Percentiles rank a stretch among this genome's conserved stretches.
Conservation (phyloP, 768 basidiomycete genomes). For the Boletus rufocinnamomeus region DNA sequence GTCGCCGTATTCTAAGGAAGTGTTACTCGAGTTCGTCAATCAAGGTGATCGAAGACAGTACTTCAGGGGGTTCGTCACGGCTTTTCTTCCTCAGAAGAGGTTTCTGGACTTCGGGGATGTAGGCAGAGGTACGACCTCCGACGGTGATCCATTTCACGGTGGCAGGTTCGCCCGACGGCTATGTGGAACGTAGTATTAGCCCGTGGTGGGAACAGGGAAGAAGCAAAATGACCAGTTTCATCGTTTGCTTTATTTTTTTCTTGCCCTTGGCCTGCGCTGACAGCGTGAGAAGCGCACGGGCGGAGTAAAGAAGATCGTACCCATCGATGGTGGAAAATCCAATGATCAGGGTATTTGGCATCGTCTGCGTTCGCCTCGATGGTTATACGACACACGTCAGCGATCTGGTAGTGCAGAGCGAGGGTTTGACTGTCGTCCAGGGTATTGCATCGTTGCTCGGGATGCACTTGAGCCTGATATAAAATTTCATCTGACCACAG, state of each 20-base stretch:
- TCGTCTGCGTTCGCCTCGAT: conserved; percentile 73
- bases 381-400: conserved; percentile 57
- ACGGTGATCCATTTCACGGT: conserved; percentile 76
- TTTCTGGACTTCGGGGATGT: conserved; percentile 61
- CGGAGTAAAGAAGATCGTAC: conserved; percentile 32
- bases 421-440: conserved; percentile 51
- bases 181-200: conserved; percentile 7
- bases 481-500: conserved; percentile 60
- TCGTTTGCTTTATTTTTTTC: conserved; percentile 44
- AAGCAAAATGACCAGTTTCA: conserved; percentile 47
- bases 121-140: conserved; percentile 77
- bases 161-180: conserved; percentile 72
- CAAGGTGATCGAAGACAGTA: not conserved
- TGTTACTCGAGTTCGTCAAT: not conserved
- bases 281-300: conserved; percentile 16
- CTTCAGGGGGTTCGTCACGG: not conserved
- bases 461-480: conserved; percentile 73
- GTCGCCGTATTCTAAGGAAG: conserved; percentile 1
- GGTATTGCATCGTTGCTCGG: conserved; percentile 63
- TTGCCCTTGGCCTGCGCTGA: conserved; percentile 58
- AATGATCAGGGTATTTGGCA: conserved; percentile 61
- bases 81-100: conserved; percentile 20
- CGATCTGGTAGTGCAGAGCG: conserved; percentile 53
- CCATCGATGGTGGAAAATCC: conserved; percentile 74
- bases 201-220: not conserved